Evolutionary conservation across 1,284 basidiomycete genomes (phyloP), one percentile per base, ranked within the genome.

Genomic region (Hemileccinum hortonii): DNA sequence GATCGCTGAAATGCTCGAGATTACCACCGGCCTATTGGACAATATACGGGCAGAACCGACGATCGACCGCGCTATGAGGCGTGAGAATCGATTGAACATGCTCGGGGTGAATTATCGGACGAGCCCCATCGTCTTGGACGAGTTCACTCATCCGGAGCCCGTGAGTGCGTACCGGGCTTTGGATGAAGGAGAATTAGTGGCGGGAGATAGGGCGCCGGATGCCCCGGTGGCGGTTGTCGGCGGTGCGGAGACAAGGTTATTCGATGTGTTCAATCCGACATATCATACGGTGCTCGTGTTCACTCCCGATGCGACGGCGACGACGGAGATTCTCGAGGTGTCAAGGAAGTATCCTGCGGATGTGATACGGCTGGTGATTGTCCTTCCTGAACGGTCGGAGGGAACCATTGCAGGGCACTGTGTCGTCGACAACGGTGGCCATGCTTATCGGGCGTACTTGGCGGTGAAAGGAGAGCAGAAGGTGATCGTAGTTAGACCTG

Each of bases 91-190:
- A 33, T 24, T 69, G 32, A 46, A 56, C 32, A 69, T 70, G 58
- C 66, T 73, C 21, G 66, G 71, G 15, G 61, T 73, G 6, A 73
- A 73, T 41, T 73, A 58, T 44, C 66, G 72, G 2, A 55, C 53
- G 47, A 72, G 66, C 44, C 50, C 59, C 0, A 61, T 73, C 44
- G 63, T 71, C 3, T 4, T 67, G 15, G 70, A 73, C 43, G 56
- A 60, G n/a, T 44, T 35, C 33, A 44, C 32, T 2, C 32, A 50
- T 0, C 30, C 41, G 0, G 56, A 42, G 18, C 49, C 48, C 3
- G 32, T 51, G 26, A 40, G 33, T 14, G 48, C 62, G 3, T 66
- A 66, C 16, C 29, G 56, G 6, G 9, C 44, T 2, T 21, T 62
- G 30, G 48, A 53, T 2, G 51, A 62, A 9, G 38, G 46, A 1